Evolutionary conservation across 1,284 basidiomycete genomes (phyloP), one percentile per base, ranked within the genome.

Genomic region (Malassezia arunalokei): DNA sequence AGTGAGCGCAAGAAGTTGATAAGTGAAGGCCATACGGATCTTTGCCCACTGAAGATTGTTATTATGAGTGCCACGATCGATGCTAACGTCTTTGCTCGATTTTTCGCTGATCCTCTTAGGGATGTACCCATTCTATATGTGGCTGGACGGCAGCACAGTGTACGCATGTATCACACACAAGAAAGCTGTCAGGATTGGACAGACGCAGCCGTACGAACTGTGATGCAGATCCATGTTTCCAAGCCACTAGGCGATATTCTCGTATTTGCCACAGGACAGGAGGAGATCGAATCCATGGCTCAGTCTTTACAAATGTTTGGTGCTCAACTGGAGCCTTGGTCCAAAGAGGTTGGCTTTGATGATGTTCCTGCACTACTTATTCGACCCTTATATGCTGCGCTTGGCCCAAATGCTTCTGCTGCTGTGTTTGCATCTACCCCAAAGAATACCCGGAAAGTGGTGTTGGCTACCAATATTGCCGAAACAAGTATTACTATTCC

Each of bases 61-160:
- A 80, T 99, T 65, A 98, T 96, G 92, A 90, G 86, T 75, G 92
- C 92, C 1, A 98, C 92, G 2, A 79, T 98, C 15, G 91, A 98
- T 71, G 90, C 91, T 0, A 83, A 89, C 56, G 87, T 87, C 58
- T 98, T 98, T 73, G 86, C 85, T 73, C 78, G 78, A 40, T 98
- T 94, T 75, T 95, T 87, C 66, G 75, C 83, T 66, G 90, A 62
- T 45, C 24, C 30, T 0, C 51, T 54, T 35, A 43, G 45, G 15
- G 29, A 57, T 52, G 85, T 86, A 2, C 85, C 84, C 50, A 83
- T 94, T 14, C 75, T 94, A 14, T 90, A 91, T 71, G 82, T 98
- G 48, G 84, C 90, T 74, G 92, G 92, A 20, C 82, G 92, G 30
- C 88, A 94, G 72, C 86, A 91, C 68, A 82, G 86, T n/a, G 92